Base-by-base conservation (phyloP, 768 basidiomycete genomes). In the Leucogyrophana mollusca region DNA sequence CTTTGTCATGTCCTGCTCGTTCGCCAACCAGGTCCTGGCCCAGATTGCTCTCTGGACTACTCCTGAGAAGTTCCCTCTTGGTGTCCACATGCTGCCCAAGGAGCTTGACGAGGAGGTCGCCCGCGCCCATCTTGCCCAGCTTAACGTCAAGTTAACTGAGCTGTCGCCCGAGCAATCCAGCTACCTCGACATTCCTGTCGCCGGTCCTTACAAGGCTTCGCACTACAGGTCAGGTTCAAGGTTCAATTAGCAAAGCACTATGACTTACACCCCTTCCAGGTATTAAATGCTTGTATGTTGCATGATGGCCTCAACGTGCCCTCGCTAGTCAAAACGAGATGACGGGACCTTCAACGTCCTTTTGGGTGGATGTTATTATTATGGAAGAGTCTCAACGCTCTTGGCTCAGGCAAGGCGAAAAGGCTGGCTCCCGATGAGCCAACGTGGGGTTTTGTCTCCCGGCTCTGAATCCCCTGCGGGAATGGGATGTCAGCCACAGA, bases 1-100 rank as follows among this genome's bases (percentile, higher is more conserved):
- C 35, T 97, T 94, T 72, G 96, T 99, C 73, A 99, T 99, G 96
- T 98, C 95, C 14, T 98, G 94, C 79, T 99, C 96, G 34, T 99
- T 99, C 78, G 73, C 92, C 65, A 99, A 99, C 81, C 96, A 99
- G 72, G 90, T 94, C 52, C 79, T 99, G 59, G 95, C 95, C 23
- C 94, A 96, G 73, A 97, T 99, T 62, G 94, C 93, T 18, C 85
- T 99, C 66, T 99, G 93, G 93, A 94, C 90, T 35, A 90, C 83
- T 54, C 82, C 87, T 25, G 84, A 85, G 70, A 84, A 87, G 64
- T 98, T 97, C 83, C 87, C 90, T 40, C 80, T 98, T 58, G 96
- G 96, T 52, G 95, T 98, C 23, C 95, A 99, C 80, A 94, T 98
- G 73, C 79, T 99, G 40, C 96, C 95, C 55, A 99, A 99, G 79